Base-by-base conservation (phyloP, 352 stramenopile species). In the Phytophthora pinifolia region DNA sequence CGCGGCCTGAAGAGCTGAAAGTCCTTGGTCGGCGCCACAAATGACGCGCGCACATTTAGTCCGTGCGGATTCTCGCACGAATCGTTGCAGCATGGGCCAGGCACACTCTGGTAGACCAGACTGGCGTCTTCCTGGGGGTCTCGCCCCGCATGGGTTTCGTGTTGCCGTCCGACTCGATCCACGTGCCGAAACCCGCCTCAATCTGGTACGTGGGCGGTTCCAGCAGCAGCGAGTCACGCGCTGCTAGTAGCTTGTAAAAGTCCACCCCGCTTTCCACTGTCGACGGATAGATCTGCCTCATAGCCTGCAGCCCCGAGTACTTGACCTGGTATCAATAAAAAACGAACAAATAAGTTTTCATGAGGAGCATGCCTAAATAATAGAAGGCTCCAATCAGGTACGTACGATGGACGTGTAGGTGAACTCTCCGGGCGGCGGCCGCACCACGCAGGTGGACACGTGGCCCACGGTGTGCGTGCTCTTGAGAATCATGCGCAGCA, bases 351-450 rank as follows among this genome's bases (percentile, higher is more conserved):
- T 34, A 13, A 54, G 12, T 13, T 18, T 46, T 8, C 22, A n/a
- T 45, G 15, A 27, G 4, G 22, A 27, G 4, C 22, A 27, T 15
- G 20, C 38, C 36, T 49, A 51, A 52, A 54, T 38, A 14, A 46
- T 5, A 49, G 36, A 15, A 50, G 12, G 15, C 18, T 36, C 9
- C 36, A 37, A 57, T 39, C 17, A 49, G 34, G 20, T 27, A 77
- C 77, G 61, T 72, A 92, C 82, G 27, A 92, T 90, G 5, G 82
- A 92, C 31, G 82, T 92, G 67, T 92, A 92, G 5, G 79, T 92
- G 61, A 78, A 85, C 44, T 90, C 78, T 43, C 79, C 82, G 1
- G 69, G 76, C 15, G 79, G 77, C 0, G 82, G 82, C 55, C 87
- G 87, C 49, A 92, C 82, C 9, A 92, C 82, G 37, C 79, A 90